Evolutionary conservation across 192 early-diverging fungal species (phyloP), one percentile per base, ranked within the genome.

Genomic region (Kickxella alabastrina): DNA sequence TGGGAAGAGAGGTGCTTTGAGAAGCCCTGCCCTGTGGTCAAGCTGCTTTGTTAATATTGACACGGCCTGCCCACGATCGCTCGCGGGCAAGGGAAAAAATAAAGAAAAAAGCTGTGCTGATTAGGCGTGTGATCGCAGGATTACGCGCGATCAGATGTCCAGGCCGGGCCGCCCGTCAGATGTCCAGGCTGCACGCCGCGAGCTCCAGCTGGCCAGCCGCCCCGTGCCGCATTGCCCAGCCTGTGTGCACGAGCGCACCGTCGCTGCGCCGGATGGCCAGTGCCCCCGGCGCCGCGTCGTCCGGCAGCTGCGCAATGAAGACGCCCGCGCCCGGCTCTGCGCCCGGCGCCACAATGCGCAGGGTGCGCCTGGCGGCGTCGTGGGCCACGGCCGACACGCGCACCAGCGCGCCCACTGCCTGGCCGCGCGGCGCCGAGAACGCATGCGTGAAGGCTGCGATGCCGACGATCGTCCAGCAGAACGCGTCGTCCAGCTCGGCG

Each of bases 401-500:
- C 21, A 65, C 65, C 19, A 68, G 54, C 2, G 72, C 35, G n/a
- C 53, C 48, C 3, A 25, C 34, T 3, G 56, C 27, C 15, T 41
- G 52, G 37, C 58, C 59, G 26, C 36, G 42, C 23, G 67, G 65
- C 9, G 66, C 31, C 4, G 74, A 58, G 43, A 57, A 60, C 0
- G 51, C 65, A 38, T 68, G 61, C 13, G 60, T 62, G 57, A 70
- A 85, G 49, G 75, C 80, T 43, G 83, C 77, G 56, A 90, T 86
- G 31, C 85, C 85, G 43, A 90, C 88, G 43, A 90, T 88, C 3
- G 88, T 90, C 88, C 88, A 90, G 76, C 88, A 90, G 40, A 90
- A 70, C 56, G 83, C 85, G 52, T 90, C 88, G 61, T 88, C 87
- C 12, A 87, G 75, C 55, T 77, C 77, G n/a, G n/a, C n/a, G n/a